Evolutionary conservation across 805 yeast genomes (phyloP).

Genomic region (Saccharomycodes ludwigii): DNA sequence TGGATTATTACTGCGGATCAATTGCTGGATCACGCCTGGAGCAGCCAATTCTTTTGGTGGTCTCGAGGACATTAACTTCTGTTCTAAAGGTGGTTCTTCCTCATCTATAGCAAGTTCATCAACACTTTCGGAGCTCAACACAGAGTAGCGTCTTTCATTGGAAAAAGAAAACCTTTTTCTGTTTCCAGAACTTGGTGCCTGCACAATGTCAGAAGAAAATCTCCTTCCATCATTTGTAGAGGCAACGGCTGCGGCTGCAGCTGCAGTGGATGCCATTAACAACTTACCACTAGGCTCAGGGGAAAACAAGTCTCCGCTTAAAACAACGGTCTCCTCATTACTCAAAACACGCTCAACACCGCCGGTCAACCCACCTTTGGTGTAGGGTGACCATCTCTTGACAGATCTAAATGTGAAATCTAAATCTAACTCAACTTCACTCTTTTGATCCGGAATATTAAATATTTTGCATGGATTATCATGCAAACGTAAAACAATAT

Average conservation of each 20-base stretch:
- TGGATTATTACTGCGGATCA: slow-evolving; percentile 75
- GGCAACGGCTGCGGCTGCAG: slow-evolving; percentile 19
- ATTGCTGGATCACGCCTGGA: slow-evolving; percentile 66
- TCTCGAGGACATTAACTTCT: slow-evolving; percentile 50
- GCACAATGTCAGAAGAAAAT: slow-evolving; percentile 20
- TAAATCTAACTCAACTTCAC: slow-evolving; percentile 70
- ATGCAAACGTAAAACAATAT: slow-evolving; percentile 62
- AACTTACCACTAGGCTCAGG: slow-evolving; percentile 46
- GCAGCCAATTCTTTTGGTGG: slow-evolving; percentile 64
- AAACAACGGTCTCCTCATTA: slow-evolving; percentile 65
- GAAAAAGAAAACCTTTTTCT: slow-evolving; percentile 41
- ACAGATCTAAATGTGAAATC: slow-evolving; percentile 43
- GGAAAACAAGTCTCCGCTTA: slow-evolving; percentile 67
- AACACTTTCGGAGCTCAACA: slow-evolving; percentile 24
- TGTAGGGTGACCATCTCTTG: slow-evolving; percentile 43
- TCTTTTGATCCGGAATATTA: slow-evolving; percentile 69
- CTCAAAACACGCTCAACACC: slow-evolving; percentile 81
- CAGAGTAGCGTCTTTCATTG: slow-evolving; percentile 28
- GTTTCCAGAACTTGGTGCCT: slow-evolving; percentile 26
- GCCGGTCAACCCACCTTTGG: slow-evolving; percentile 49
- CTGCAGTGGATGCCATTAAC: slow-evolving; percentile 19
- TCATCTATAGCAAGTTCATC: slow-evolving; percentile 25
- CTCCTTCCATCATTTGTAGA: slow-evolving; percentile 12
- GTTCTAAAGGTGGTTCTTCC: slow-evolving; percentile 30
- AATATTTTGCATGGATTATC: slow-evolving; percentile 74